Percentiles rank a stretch among this genome's conserved stretches.
Conservation (phyloP, 2,329 filamentous ascomycete species). For the Fusarium nygamai region DNA sequence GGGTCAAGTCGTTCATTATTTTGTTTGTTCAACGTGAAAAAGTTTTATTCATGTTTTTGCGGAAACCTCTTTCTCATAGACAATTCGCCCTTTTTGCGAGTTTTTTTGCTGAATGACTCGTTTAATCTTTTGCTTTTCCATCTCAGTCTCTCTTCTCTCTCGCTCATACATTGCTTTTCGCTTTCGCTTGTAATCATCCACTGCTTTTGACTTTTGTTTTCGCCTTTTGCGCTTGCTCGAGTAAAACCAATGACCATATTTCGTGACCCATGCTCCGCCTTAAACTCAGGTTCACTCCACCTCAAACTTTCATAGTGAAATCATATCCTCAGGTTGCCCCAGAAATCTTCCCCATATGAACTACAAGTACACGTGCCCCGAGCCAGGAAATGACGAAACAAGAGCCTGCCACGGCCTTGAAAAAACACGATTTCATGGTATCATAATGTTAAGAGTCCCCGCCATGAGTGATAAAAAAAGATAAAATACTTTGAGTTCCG, state of each 20-base stretch:
- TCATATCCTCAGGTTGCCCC: constrained; percentile 42
- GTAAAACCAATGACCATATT: constrained; percentile 27
- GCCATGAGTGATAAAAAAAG: constrained; percentile 36
- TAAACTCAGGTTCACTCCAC: not conserved
- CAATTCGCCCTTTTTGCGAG: constrained; percentile 41
- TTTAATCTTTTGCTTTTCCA: constrained; percentile 31
- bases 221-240: constrained; percentile 20
- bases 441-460: constrained; percentile 42
- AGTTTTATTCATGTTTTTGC: constrained; percentile 45
- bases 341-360: constrained; percentile 30
- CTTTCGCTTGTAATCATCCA: constrained; percentile 18
- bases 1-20: not conserved
- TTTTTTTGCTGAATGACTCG: constrained; percentile 37
- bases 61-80: constrained; percentile 33
- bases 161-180: constrained; percentile 8
- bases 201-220: constrained; percentile 36
- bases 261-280: constrained; percentile 6
- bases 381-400: constrained; percentile 35
- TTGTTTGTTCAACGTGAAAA: constrained; percentile 14
- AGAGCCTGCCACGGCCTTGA: constrained; percentile 27
- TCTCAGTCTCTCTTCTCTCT: not conserved
- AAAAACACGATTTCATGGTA: constrained; percentile 45
- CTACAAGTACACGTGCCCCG: constrained; percentile 44
- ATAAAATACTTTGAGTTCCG: constrained; percentile 24
- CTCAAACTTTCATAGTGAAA: constrained; percentile 20